Evolutionary conservation across 768 basidiomycete species (phyloP), one percentile per base, ranked within the genome.

Genomic region (Suillus lakei): DNA sequence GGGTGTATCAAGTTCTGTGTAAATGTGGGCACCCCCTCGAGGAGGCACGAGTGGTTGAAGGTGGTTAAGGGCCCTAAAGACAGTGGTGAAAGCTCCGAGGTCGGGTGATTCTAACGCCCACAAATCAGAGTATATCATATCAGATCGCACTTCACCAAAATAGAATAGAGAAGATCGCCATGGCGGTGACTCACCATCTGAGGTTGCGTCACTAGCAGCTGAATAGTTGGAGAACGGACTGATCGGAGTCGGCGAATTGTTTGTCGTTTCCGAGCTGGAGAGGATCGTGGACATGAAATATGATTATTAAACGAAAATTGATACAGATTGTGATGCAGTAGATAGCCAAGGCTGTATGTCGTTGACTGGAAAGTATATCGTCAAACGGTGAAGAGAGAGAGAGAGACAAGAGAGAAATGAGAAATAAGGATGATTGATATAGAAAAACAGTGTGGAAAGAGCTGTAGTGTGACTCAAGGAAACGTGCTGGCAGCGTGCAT

Each of bases 1-100:
- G 0, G 71, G 71, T 34, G 67, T 66, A 63, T 78, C 56, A 76
- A 74, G 66, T 30, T 59, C 62, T 34, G 68, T 58, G 56, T 67
- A 67, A 28, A 74, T 66, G 28, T 68, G 60, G 62, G 70, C 21
- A 67, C 21, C 64, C 63, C 66, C 66, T 44, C 72, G 75, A 54
- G 70, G 73, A 51, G 51, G 51, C 28, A 65, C 72, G 77, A 80
- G 82, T 4, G 81, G 87, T 66, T 88, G 86, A 0, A 88, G 72
- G 63, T 88, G 83, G 23, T 79, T 82, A 76, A 88, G 80, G 62
- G 88, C 90, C n/a, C 90, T 83, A 54, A 92, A 84, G 28, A 92
- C 89, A 41, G 85, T 81, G 16, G 81, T 85, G 75, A 92, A 92
- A 10, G 89, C 88, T 8, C 91, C 91, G 9, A 92, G 82, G 75